Conservation (phyloP, 2,329 filamentous ascomycete genomes). For the Hymenoscyphus albidus region DNA sequence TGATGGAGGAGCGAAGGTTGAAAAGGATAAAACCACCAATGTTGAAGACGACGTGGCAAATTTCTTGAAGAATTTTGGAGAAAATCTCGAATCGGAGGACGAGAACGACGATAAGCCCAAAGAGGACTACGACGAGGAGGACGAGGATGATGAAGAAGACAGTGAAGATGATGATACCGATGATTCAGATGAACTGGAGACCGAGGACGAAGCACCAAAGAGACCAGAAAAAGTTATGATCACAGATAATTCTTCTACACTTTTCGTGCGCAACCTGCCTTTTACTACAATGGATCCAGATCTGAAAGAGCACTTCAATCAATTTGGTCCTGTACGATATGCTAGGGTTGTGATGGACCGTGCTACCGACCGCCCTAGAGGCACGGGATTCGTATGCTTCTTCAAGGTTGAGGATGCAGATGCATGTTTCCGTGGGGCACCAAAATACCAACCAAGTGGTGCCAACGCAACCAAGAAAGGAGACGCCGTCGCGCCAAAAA, state of each 20-base stretch:
- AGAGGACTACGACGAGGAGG: conserved; percentile 34
- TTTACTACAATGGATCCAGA: conserved; percentile 81
- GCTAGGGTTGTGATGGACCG: conserved; percentile 87
- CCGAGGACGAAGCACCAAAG: conserved; percentile 39
- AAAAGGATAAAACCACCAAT: conserved; percentile 31
- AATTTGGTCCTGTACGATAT: conserved; percentile 86
- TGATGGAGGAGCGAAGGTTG: conserved; percentile 31
- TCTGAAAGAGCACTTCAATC: conserved; percentile 79
- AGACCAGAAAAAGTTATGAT: conserved; percentile 37
- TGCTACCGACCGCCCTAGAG: conserved; percentile 78
- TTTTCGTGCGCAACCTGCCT: conserved; percentile 92
- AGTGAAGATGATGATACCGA: conserved; percentile 41
- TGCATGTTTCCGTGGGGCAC: conserved; percentile 71
- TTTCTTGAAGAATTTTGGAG: conserved; percentile 35
- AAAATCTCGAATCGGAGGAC: conserved; percentile 38
- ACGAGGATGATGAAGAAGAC: conserved; percentile 36
- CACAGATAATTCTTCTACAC: conserved; percentile 67
- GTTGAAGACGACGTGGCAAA: conserved; percentile 38
- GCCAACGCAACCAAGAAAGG: conserved; percentile 34
- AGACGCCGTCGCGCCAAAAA: conserved; percentile 37
- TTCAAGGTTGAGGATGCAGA: conserved; percentile 71
- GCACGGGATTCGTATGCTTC: conserved; percentile 95
- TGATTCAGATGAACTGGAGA: conserved; percentile 37
- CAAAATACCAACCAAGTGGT: conserved; percentile 48
- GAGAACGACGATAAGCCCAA: conserved; percentile 21